These are phyloP conservation scores for Coix lacrymajobi DNA, from an alignment of 176 grass and related monocot species.

Conservation along the genomic window DNA sequence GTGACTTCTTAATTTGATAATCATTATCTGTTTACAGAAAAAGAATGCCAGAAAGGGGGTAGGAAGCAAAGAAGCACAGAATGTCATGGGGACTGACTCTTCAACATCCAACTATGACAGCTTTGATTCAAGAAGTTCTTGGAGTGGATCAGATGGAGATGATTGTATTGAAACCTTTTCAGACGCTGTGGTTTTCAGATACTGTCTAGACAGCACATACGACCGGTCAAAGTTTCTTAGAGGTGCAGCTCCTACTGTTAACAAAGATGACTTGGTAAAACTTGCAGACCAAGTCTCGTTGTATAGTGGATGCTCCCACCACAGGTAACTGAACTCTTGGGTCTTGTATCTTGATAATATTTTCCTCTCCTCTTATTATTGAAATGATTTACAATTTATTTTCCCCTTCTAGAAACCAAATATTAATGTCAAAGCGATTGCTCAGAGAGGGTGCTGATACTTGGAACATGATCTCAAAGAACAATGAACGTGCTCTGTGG, in stretches of 20 bases:
- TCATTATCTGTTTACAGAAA: slow-evolving; percentile 24
- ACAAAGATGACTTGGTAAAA: slow-evolving; percentile 59
- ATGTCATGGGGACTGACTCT: slow-evolving; percentile 46
- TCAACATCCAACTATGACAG: slow-evolving; percentile 67
- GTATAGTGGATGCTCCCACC: slow-evolving; percentile 91
- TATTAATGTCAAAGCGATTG: slow-evolving; percentile 76
- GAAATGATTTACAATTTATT: slow-evolving; percentile 25
- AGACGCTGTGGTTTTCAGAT: slow-evolving; percentile 72
- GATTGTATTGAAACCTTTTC: slow-evolving; percentile 33
- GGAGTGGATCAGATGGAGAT: slow-evolving; percentile 51
- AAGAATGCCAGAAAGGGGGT: slow-evolving; percentile 29
- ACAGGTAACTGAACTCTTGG: slow-evolving; percentile 48
- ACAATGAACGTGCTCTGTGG: slow-evolving; percentile 80
- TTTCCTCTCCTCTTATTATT: slow-evolving; percentile 17
- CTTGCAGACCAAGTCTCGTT: slow-evolving; percentile 67
- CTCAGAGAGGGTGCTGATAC: slow-evolving; percentile 59
- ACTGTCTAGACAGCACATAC: slow-evolving; percentile 68
- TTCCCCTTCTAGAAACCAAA: slow-evolving; percentile 64
- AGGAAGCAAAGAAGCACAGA: slow-evolving; percentile 38
- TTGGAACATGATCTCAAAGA: slow-evolving; percentile 69
- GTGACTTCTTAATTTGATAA: not conserved
- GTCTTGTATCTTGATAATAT: not conserved
- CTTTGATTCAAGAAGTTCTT: slow-evolving; percentile 49
- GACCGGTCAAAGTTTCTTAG: slow-evolving; percentile 71
- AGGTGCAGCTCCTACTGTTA: slow-evolving; percentile 40